Evolutionary conservation across 257 asterid genomes (phyloP), one percentile per base, ranked within the genome.

Genomic region (Rhazya stricta): DNA sequence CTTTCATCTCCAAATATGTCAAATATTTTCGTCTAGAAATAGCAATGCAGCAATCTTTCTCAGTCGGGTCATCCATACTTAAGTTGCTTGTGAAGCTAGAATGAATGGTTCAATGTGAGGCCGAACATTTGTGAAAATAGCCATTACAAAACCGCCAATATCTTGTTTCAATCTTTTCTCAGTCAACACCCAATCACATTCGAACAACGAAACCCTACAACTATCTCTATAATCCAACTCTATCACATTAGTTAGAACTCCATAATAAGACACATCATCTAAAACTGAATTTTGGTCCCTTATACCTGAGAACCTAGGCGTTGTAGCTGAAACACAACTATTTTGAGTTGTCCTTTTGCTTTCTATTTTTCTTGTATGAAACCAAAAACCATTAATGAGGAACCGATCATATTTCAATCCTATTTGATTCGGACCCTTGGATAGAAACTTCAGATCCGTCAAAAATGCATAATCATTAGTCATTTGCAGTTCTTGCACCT

Each of bases 21-120:
- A n/a, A n/a, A n/a, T n/a, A n/a, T n/a, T n/a, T n/a, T n/a, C n/a
- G n/a, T n/a, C n/a, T 42, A 6, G 21, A 39, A 15, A 68, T 21
- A 23, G n/a, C 36, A 23, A 68, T 15, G 0, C 29, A 34, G 56
- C 73, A 69, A n/a, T 69, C 9, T 3, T 23, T 27, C 27, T 69
- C 41, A 23, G 34, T 43, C 2, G 73, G 56, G 45, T 69, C 73
- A 39, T 48, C n/a, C 12, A 69, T 27, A 69, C 73, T 11, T 69
- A 37, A 41, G 73, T 18, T 8, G n/a, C 58, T 69, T 69, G 73
- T 1, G 73, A 69, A 19, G 73, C 56, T 18, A 42, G 56, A n/a
- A 68, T 68, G 11, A 62, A 27, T 1, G 68, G 39, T 32, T 29
- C 68, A 30, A 4, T 19, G 18, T 62, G 68, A 27, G 68, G 68